Percentiles rank a stretch among this genome's conserved stretches.
Evolutionary conservation across 23 red algal genomes (phyloP).

Genomic region (Gracilariopsis chorda): DNA sequence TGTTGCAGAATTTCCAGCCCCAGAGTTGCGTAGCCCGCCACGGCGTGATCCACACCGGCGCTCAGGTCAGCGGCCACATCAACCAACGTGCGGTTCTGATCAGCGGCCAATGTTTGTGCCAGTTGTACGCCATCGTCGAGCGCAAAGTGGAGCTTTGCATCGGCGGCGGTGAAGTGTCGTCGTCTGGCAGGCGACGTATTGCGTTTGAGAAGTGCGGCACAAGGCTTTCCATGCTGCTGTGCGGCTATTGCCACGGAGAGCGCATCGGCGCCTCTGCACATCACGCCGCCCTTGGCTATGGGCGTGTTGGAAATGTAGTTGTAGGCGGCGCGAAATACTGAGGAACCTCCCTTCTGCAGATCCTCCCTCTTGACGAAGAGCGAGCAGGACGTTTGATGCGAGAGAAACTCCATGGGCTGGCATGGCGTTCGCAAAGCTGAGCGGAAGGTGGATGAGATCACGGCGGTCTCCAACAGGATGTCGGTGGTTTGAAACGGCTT

Average conservation of each 20-base stretch:
- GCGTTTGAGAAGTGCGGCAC: neutral
- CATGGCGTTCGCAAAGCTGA: slow-evolving; percentile 31
- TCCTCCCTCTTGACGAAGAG: slow-evolving; percentile 37
- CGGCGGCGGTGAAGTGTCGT: neutral
- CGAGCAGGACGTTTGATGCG: neutral
- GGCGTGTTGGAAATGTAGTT: slow-evolving; percentile 39
- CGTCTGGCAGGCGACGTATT: neutral
- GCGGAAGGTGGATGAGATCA: slow-evolving; percentile 26
- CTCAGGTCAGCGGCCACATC: slow-evolving; percentile 13
- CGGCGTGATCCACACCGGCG: neutral
- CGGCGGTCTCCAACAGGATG: slow-evolving; percentile 6
- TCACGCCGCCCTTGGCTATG: neutral
- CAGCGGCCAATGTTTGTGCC: neutral
- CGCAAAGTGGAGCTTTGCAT: neutral
- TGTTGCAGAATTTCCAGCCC: slow-evolving; percentile 40
- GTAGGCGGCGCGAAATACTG: slow-evolving; percentile 36
- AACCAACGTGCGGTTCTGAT: slow-evolving; percentile 22
- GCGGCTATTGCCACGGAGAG: slow-evolving; percentile 23
- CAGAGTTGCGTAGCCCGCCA: slow-evolving; percentile 32
- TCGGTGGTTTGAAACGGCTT: slow-evolving; percentile 6
- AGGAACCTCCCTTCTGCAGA: slow-evolving; percentile 21
- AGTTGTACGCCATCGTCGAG: neutral
- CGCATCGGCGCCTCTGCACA: neutral
- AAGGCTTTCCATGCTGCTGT: slow-evolving; percentile 37
- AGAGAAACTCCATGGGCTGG: neutral